Evolutionary conservation across 2,329 filamentous ascomycete species (phyloP), one percentile per base, ranked within the genome.

Genomic region (Penicillium freii): DNA sequence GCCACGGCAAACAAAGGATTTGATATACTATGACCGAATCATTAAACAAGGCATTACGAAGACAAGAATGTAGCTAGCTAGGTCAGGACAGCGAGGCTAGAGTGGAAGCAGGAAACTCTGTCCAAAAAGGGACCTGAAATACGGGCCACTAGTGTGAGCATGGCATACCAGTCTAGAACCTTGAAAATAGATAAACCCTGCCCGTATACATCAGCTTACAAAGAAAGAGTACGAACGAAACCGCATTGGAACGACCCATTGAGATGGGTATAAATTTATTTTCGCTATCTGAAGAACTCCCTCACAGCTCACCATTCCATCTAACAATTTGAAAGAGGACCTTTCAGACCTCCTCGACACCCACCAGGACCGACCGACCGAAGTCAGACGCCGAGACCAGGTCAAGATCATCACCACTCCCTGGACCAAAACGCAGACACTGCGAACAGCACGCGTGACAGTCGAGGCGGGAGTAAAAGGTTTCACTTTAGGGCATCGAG

Each of bases 401-500:
- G 89, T 87, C 82, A 89, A 94, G 90, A 94, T 95, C 91, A 94
- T 94, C 89, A 91, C 87, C 88, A 87, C 88, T 87, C 84, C 88
- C 88, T 92, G 86, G 89, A 90, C 71, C 62, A 87, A 87, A 49
- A 63, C 63, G 55, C 62, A 65, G 65, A 63, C 60, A 59, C 61
- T 62, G 56, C 57, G 55, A 61, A 53, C 83, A 74, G 74, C 53
- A 63, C 63, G 63, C 61, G 62, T 67, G 51, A 58, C 63, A 55
- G 66, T 75, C 71, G 71, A 73, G 69, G 64, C 78, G 74, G 77
- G 71, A 81, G 78, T 78, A 73, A 82, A 78, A 78, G 82, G 82
- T 78, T 88, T 92, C 90, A 94, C 90, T 92, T 89, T 90, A 85
- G 87, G 88, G 88, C 80, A 83, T 82, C 86, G 90, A 90, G 89